Percentiles rank a stretch among this genome's conserved stretches.
Conservation (phyloP, 2,329 filamentous ascomycete species). For the Helminthosporium solani region DNA sequence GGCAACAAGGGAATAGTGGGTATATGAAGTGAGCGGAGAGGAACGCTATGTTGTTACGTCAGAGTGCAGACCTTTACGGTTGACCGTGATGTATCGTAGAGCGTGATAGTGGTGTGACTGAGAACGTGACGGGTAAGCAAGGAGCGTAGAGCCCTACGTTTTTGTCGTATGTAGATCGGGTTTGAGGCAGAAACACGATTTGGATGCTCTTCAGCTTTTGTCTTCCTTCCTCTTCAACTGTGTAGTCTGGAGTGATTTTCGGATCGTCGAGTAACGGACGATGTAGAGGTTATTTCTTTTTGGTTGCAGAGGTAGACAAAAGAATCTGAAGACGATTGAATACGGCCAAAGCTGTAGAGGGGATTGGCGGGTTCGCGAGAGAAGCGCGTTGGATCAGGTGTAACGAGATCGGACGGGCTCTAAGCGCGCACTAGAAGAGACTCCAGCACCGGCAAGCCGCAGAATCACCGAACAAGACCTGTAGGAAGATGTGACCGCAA, state of each 20-base stretch:
- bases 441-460: conserved; percentile 48
- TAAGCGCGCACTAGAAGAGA: conserved; percentile 35
- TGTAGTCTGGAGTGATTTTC: conserved; percentile 11
- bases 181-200: conserved; percentile 17
- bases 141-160: conserved; percentile 38
- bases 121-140: conserved; percentile 43
- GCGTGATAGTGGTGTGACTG: conserved; percentile 45
- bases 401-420: conserved; percentile 35
- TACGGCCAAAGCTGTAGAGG: conserved; percentile 20
- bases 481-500: conserved; percentile 37
- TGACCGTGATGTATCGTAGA: conserved; percentile 34
- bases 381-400: conserved; percentile 32
- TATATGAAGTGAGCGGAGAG: conserved; percentile 36
- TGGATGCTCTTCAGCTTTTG: conserved; percentile 22
- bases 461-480: conserved; percentile 47
- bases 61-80: conserved; percentile 39
- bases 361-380: conserved; percentile 34
- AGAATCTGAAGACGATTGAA: conserved; percentile 5
- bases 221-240: conserved; percentile 14
- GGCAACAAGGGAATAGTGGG: conserved; percentile 22
- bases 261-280: conserved; percentile 8
- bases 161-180: conserved; percentile 38
- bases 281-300: too few species aligned
- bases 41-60: conserved; percentile 35
- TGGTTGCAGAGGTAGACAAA: conserved; percentile 11